Evolutionary conservation across 495 filamentous ascomycete species (phyloP), one percentile per base, ranked within the genome.

Genomic region (Aspergillus panamensis): DNA sequence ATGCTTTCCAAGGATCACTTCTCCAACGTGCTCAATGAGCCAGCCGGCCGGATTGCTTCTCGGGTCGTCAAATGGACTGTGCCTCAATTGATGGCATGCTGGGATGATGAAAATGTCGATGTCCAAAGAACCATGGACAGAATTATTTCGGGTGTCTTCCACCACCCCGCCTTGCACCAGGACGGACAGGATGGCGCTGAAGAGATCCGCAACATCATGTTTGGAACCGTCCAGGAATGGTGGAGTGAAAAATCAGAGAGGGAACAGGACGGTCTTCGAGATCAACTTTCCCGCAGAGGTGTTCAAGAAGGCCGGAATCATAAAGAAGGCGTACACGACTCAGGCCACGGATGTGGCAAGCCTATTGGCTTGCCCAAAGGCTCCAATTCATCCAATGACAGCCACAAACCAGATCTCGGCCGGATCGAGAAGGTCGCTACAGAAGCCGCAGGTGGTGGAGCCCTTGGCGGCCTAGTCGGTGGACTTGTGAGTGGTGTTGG

Each of bases 1-100:
- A 96, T 96, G 92, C 81, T 96, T 17, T 89, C 89, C 43, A 96
- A 96, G 77, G 92, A 96, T 63, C 91, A 96, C 67, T 96, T 95
- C 69, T 86, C 86, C 45, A 91, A 91, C 64, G 73, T 91, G 19
- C 84, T 96, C 50, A 96, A 96, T 67, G 91, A 95, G 68, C 84
- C 90, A 21, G 92, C 90, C 14, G 92, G 92, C 31, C 88, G 86
- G 59, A 80, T 92, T 57, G 91, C 92, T 29, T 87, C 85, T 40
- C 80, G 84, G 63, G 79, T 91, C 16, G 70, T 96, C 50, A 82
- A 84, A 52, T 96, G 89, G 87, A 84, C 85, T 10, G 89, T 95
- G 37, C 92, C 92, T 10, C 89, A 93, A 67, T 62, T 96, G 31
- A 92, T 96, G 74, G 79, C 86, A 25, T 87, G 84, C 62, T 94